These are phyloP conservation scores for Ophiobolus disseminans DNA, from an alignment of 2,329 filamentous ascomycete genomes.

Conservation along the genomic window DNA sequence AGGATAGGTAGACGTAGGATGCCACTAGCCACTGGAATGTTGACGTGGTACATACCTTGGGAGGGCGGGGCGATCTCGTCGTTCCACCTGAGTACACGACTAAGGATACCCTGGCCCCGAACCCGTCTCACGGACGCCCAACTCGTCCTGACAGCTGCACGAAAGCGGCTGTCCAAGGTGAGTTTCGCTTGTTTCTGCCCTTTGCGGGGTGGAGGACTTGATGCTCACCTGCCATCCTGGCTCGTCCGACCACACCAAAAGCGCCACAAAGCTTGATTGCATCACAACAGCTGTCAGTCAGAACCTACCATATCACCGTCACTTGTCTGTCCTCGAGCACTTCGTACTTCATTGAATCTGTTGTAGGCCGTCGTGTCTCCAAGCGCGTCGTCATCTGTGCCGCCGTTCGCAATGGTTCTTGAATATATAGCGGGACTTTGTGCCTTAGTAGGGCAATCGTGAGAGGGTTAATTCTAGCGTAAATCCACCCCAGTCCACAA, in stretches of 20 bases:
- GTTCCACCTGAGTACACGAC: too few species aligned
- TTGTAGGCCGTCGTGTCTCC: conserved; percentile 8
- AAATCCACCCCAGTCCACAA: too few species aligned
- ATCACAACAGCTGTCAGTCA: conserved; percentile 33
- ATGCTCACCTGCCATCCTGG: conserved; percentile 7
- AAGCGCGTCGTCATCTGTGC: conserved; percentile 16
- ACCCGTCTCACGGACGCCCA: not conserved
- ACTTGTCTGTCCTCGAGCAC: not conserved
- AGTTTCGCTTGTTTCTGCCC: conserved; percentile 1
- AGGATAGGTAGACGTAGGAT: too few species aligned
- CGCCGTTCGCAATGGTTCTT: conserved; percentile 15
- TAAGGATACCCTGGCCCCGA: too few species aligned
- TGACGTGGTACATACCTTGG: too few species aligned
- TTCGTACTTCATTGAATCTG: not conserved
- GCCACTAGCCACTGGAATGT: too few species aligned
- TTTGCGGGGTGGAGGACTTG: not conserved
- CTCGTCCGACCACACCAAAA: conserved; percentile 25
- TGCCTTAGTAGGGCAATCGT: conserved; percentile 8
- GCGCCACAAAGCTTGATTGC: conserved; percentile 46
- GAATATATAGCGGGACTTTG: conserved; percentile 7
- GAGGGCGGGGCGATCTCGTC: too few species aligned
- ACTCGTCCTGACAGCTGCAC: not conserved
- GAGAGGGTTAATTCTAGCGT: not conserved
- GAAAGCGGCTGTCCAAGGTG: not conserved
- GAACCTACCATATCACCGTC: conserved; percentile 12